A percentile compares a stretch with the other conserved stretches of the same genome.
Conservation (phyloP, 108 stramenopile genomes). For the Mediolabrus comicus region DNA sequence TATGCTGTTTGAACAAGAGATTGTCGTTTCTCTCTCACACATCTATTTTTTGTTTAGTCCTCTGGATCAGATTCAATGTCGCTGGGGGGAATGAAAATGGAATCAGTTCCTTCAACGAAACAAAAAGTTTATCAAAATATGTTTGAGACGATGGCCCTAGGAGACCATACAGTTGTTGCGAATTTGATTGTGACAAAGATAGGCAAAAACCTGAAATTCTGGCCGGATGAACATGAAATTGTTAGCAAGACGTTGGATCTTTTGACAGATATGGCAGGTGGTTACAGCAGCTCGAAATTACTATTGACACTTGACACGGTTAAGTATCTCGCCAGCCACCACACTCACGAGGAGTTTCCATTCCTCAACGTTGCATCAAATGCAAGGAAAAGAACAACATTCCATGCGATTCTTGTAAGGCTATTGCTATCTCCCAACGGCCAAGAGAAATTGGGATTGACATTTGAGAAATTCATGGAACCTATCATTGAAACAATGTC, state of each 20-base stretch:
- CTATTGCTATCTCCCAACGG: conserved; percentile 87
- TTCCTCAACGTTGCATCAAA: conserved; percentile 86
- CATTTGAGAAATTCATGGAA: conserved; percentile 94
- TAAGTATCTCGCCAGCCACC: conserved; percentile 90
- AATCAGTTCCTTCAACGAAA: conserved; percentile 82
- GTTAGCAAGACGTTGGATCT: conserved; percentile 90
- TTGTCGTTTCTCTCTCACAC: neutral
- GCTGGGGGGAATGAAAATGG: conserved; percentile 78
- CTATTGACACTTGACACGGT: conserved; percentile 93
- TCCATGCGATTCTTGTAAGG: conserved; percentile 91
- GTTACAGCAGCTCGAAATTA: conserved; percentile 93
- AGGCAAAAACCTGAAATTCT: conserved; percentile 96
- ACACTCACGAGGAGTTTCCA: conserved; percentile 94
- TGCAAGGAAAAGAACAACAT: conserved; percentile 89
- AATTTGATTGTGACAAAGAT: conserved; percentile 96
- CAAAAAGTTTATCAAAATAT: conserved; percentile 93
- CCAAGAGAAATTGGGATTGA: conserved; percentile 82
- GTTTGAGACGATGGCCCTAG: conserved; percentile 94
- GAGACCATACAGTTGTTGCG: conserved; percentile 92
- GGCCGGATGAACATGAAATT: conserved; percentile 91
- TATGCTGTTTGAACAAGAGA: neutral
- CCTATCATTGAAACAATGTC: conserved; percentile 79
- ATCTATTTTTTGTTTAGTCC: conserved; percentile 7
- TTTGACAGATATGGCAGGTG: conserved; percentile 93
- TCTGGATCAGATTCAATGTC: conserved; percentile 42